Conservation (phyloP, 1,139 yeast genomes). For the Diutina sp. region DNA sequence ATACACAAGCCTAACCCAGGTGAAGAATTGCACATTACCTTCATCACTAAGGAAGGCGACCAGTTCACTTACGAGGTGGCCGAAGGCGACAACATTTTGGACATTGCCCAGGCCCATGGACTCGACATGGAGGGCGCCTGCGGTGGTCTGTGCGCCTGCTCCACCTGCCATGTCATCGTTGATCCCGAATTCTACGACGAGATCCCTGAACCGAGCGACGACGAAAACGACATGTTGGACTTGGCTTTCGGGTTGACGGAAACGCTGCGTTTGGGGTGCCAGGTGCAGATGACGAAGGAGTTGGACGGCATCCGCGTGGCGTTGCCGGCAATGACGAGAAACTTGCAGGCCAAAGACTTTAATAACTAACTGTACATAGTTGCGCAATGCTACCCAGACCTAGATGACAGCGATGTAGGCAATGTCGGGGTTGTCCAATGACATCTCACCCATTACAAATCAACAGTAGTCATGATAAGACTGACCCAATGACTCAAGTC, state of each 20-base stretch:
- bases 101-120: constrained; percentile 88
- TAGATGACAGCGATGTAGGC: background rate
- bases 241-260: constrained; percentile 94
- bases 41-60: constrained; percentile 82
- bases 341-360: constrained; percentile 72
- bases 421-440: no score
- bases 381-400: background rate
- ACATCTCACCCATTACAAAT: no score
- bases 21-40: constrained; percentile 82
- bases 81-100: constrained; percentile 84
- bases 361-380: constrained; percentile 11
- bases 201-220: constrained; percentile 93
- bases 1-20: constrained; percentile 85
- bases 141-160: constrained; percentile 98
- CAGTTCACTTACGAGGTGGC: constrained; percentile 76
- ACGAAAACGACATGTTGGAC: constrained; percentile 96
- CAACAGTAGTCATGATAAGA: no score
- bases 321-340: constrained; percentile 93
- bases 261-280: constrained; percentile 93
- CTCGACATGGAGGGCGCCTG: constrained; percentile 98
- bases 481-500: no score
- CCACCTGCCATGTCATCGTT: constrained; percentile 92
- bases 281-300: constrained; percentile 77
- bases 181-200: constrained; percentile 90
- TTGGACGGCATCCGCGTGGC: constrained; percentile 94